Evolutionary conservation across 768 basidiomycete species (phyloP).

Genomic region (Cystofilobasidium capitatum): DNA sequence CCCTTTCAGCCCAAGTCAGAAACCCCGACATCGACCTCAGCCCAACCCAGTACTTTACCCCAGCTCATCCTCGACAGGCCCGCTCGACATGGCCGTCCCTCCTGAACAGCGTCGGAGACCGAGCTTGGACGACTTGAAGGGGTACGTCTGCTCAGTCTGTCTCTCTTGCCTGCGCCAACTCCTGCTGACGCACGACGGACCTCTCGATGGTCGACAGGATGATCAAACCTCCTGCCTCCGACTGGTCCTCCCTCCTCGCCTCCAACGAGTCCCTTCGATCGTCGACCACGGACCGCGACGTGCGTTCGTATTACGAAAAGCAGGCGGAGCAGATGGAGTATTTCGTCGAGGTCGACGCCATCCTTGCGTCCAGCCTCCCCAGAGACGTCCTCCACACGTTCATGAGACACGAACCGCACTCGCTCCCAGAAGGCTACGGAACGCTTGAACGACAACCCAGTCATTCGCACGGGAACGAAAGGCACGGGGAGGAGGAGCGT

Average conservation of each 20-base stretch:
- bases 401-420: neutral
- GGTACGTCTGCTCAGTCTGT: too few species aligned
- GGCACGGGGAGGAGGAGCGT: constrained; percentile 7
- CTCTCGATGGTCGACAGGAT: neutral
- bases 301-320: constrained; percentile 5
- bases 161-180: too few species aligned
- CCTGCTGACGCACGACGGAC: neutral
- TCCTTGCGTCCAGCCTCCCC: constrained; percentile 13
- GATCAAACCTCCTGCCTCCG: neutral
- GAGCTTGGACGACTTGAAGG: constrained; percentile 2
- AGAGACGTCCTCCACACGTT: constrained; percentile 12
- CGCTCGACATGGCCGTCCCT: neutral
- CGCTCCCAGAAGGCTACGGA: neutral
- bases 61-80: too few species aligned
- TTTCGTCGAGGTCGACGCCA: constrained; percentile 10
- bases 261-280: neutral
- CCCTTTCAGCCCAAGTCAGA: too few species aligned
- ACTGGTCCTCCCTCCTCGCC: neutral
- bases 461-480: neutral
- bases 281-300: neutral
- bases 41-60: too few species aligned
- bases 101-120: neutral
- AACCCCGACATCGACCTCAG: too few species aligned
- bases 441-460: neutral
- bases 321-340: constrained; percentile 4